Conservation (phyloP, 164 flowering plant species). For the Vitis rotundifolia region DNA sequence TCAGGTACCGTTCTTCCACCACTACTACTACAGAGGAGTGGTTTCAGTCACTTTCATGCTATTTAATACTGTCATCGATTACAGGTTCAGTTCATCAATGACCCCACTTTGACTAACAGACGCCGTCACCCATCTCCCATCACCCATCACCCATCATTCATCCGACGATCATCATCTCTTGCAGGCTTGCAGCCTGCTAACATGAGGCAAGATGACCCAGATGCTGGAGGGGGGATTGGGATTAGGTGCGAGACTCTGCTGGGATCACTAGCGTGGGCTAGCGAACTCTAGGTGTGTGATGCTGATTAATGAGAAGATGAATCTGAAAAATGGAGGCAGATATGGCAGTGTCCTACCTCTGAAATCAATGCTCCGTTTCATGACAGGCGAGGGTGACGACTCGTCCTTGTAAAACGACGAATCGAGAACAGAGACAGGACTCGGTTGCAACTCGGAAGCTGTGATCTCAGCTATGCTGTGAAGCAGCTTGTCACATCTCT, state of each 20-base stretch:
- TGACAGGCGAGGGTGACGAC: constrained; percentile 71
- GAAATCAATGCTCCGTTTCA: constrained; percentile 70
- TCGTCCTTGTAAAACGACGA: constrained; percentile 80
- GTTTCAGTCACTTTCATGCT: constrained; percentile 6
- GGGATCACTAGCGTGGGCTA: no score
- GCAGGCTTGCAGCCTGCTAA: no score
- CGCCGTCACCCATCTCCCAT: not conserved
- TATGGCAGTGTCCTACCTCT: constrained; percentile 39
- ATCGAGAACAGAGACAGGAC: constrained; percentile 96
- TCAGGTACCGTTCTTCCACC: no score
- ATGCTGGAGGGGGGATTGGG: no score
- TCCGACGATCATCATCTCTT: no score
- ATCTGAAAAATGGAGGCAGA: not conserved
- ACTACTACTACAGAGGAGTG: not conserved
- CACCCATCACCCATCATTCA: not conserved
- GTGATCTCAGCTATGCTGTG: constrained; percentile 85
- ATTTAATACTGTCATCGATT: constrained; percentile 1
- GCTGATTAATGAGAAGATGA: no score
- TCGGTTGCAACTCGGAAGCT: constrained; percentile 67
- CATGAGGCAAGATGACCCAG: no score
- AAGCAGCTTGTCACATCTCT: constrained; percentile 84
- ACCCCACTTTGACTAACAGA: not conserved
- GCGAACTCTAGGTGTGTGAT: no score
- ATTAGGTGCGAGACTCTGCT: no score
- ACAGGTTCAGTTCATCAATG: constrained; percentile 6